A percentile compares a stretch with the other conserved stretches of the same genome.
phyloP scores from a whole-genome alignment of 148 eudicot genomes.

The Persicaria tinctoria region DNA sequence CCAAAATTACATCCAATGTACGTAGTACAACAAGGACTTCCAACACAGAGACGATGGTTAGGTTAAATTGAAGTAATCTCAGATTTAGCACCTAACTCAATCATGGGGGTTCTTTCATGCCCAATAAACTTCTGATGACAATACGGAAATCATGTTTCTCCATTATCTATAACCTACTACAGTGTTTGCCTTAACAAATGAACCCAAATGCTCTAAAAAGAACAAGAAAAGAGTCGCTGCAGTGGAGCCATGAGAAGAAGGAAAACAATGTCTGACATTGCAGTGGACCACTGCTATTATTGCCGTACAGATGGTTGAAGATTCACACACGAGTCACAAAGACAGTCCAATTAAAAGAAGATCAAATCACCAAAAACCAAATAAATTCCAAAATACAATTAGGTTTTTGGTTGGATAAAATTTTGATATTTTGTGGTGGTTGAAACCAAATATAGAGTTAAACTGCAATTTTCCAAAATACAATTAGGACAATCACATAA shows the following conservation, averaged over 20 bases:
- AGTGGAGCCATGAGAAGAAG: background rate
- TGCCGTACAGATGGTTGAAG: background rate
- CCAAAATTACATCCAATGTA: background rate
- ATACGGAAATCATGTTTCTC: background rate
- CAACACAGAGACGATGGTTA: background rate
- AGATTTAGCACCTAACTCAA: background rate
- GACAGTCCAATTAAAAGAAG: background rate
- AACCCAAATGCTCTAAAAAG: background rate
- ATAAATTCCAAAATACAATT: background rate
- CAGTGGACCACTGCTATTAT: background rate
- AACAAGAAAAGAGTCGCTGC: background rate
- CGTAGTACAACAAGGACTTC: background rate
- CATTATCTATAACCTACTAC: background rate
- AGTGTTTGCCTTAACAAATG: background rate
- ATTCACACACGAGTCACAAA: background rate
- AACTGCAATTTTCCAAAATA: too few species aligned
- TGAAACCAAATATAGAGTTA: too few species aligned
- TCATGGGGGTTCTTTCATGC: background rate
- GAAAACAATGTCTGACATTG: background rate
- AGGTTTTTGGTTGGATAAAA: too few species aligned
- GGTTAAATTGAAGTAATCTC: background rate
- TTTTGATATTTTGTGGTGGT: too few species aligned
- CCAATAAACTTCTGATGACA: background rate
- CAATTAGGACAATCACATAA: background rate
- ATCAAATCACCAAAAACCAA: too few species aligned